Percentiles rank a stretch among this genome's conserved stretches.
Evolutionary conservation across 169 alveolate species (phyloP).

Genomic region (Plasmodium berghei): DNA sequence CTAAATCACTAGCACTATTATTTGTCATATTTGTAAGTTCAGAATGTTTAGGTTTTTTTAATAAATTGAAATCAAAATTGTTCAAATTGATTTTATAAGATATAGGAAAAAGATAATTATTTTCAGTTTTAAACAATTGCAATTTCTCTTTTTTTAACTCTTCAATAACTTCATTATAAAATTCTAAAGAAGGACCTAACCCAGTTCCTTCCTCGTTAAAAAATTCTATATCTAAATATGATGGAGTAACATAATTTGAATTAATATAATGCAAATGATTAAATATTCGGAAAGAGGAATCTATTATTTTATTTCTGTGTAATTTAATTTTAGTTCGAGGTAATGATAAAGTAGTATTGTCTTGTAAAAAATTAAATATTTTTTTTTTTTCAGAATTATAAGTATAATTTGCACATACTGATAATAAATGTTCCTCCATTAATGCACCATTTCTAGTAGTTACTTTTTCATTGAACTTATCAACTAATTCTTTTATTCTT

Average conservation of each 20-base stretch:
- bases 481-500: conserved; percentile 76
- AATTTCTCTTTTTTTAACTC: conserved; percentile 76
- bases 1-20: neutral
- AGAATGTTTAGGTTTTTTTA: conserved; percentile 52
- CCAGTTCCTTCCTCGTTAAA: conserved; percentile 85
- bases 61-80: conserved; percentile 70
- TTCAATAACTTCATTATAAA: conserved; percentile 80
- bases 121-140: conserved; percentile 67
- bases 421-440: conserved; percentile 72
- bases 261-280: conserved; percentile 74
- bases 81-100: conserved; percentile 71
- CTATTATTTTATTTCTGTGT: conserved; percentile 62
- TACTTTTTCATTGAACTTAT: conserved; percentile 74
- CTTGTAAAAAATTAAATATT: conserved; percentile 55
- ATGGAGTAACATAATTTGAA: conserved; percentile 65
- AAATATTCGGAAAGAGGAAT: conserved; percentile 68
- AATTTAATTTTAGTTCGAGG: conserved; percentile 74
- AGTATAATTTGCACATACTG: conserved; percentile 72
- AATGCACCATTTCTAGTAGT: conserved; percentile 23
- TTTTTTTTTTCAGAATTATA: conserved; percentile 70
- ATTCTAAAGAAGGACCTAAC: conserved; percentile 85
- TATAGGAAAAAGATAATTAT: conserved; percentile 51
- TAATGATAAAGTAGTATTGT: conserved; percentile 40
- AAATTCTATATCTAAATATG: conserved; percentile 72
- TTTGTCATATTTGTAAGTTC: conserved; percentile 19